A percentile compares a stretch with the other conserved stretches of the same genome.
Evolutionary conservation across 2,329 filamentous ascomycete genomes (phyloP).

Genomic region (Scedosporium dehoogii): DNA sequence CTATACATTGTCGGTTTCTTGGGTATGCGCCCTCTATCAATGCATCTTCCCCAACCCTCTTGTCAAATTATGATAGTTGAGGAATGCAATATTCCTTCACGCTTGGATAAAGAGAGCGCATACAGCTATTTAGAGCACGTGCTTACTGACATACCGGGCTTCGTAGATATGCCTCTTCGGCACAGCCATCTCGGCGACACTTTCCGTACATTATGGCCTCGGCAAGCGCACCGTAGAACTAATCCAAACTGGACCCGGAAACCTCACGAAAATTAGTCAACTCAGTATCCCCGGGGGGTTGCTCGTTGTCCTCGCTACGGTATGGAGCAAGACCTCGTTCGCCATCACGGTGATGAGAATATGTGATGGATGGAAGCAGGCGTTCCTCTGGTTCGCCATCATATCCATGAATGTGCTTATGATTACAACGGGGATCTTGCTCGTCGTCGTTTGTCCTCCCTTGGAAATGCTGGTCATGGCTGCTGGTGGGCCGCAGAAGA

Average conservation of each 20-base stretch:
- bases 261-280: neutral
- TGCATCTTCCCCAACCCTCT: no score
- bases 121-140: neutral
- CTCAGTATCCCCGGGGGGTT: neutral
- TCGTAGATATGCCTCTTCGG: neutral
- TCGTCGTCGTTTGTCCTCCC: neutral
- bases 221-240: neutral
- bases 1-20: neutral
- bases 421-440: neutral
- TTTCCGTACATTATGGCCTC: neutral
- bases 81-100: no score
- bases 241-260: neutral
- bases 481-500: neutral
- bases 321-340: neutral
- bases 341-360: neutral
- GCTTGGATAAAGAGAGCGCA: neutral
- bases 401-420: neutral
- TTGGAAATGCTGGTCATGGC: neutral
- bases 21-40: neutral
- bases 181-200: neutral
- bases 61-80: no score
- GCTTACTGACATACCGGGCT: neutral
- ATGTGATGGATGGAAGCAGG: neutral
- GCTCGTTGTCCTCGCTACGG: neutral
- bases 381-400: neutral